Evolutionary conservation across 2,329 filamentous ascomycete genomes (phyloP).

Genomic region (Penicillium sp.): DNA sequence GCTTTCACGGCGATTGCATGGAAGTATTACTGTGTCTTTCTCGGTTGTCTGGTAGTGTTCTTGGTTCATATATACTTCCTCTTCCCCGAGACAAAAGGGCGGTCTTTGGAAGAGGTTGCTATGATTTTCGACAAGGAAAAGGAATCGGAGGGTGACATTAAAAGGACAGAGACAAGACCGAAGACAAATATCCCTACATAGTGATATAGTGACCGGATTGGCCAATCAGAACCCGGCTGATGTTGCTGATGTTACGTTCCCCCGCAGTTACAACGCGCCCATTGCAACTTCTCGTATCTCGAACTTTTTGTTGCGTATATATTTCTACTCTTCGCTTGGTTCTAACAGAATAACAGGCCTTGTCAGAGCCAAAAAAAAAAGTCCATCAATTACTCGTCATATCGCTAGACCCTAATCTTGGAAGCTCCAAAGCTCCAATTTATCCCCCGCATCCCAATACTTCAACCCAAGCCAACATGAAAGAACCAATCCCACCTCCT

Average conservation of each 20-base stretch:
- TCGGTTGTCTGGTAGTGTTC: conserved; percentile 36
- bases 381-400: background rate
- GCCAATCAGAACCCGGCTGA: background rate
- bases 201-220: no score
- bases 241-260: conserved; percentile 10
- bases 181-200: background rate
- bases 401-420: background rate
- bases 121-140: conserved; percentile 20
- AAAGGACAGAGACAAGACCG: background rate
- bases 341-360: background rate
- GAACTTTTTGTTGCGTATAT: background rate
- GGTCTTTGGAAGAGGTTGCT: conserved; percentile 26
- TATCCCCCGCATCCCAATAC: background rate
- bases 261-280: conserved; percentile 3
- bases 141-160: background rate
- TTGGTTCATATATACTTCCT: conserved; percentile 42
- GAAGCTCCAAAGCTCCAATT: background rate
- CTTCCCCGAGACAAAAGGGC: conserved; percentile 31
- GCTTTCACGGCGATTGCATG: conserved; percentile 41
- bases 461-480: conserved; percentile 15
- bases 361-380: background rate
- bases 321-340: background rate
- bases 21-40: conserved; percentile 46
- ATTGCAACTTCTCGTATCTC: background rate
- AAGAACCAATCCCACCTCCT: conserved; percentile 20